phyloP scores from a whole-genome alignment of 2,329 filamentous ascomycete genomes.

The Corynespora cassiicola region DNA sequence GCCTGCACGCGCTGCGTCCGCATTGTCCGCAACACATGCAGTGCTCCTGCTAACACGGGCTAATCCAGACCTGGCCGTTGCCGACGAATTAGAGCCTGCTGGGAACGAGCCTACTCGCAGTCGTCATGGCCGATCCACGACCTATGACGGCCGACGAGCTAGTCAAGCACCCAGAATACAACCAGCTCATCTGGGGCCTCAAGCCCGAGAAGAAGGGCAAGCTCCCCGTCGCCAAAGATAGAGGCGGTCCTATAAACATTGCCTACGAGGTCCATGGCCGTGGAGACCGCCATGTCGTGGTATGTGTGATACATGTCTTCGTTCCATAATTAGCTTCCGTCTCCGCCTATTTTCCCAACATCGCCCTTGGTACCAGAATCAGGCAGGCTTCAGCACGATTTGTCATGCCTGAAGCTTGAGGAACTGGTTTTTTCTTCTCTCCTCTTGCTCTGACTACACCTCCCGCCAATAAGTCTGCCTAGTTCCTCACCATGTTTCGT shows the following conservation, averaged over 20 bases:
- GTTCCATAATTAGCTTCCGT: conserved; percentile 20
- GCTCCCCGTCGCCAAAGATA: conserved; percentile 68
- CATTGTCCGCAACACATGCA: conserved; percentile 10
- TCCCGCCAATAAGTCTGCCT: conserved; percentile 15
- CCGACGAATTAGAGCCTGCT: conserved; percentile 1
- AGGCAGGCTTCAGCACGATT: no score
- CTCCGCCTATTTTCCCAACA: conserved; percentile 8
- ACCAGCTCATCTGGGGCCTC: conserved; percentile 72
- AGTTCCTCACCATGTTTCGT: conserved; percentile 37
- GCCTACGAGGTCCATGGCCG: conserved; percentile 81
- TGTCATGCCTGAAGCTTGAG: conserved; percentile 24
- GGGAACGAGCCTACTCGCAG: background rate
- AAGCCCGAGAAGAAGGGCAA: conserved; percentile 69
- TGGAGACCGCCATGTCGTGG: conserved; percentile 74
- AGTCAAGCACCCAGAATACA: conserved; percentile 69
- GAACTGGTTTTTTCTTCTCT: conserved; percentile 10
- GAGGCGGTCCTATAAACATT: conserved; percentile 78
- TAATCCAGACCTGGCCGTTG: background rate
- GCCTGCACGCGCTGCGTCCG: conserved; percentile 5
- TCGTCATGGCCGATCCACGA: conserved; percentile 15
- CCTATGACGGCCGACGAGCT: conserved; percentile 64
- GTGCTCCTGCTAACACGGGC: conserved; percentile 8
- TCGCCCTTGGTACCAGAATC: background rate
- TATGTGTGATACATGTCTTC: conserved; percentile 54
- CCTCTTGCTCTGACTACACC: background rate